Base-by-base conservation (phyloP, 306 rosid species). In the Dalbergia cultrata region DNA sequence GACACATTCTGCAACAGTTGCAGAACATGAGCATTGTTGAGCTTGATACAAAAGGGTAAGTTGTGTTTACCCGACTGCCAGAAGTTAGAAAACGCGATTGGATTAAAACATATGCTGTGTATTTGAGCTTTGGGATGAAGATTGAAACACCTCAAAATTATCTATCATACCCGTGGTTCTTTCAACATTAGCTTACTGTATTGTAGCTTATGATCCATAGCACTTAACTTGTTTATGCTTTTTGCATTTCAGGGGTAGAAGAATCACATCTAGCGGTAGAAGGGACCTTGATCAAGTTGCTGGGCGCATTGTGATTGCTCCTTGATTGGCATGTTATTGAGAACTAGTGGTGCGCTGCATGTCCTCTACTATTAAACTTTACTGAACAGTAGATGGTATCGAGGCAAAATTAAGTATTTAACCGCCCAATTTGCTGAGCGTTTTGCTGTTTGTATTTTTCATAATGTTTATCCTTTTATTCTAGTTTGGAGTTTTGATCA, bases 1-100 rank as follows among this genome's bases (percentile, higher is more conserved):
- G 97, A 13, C 85, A 92, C 89, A 81, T 92, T 34, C 85, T 92
- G 44, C 90, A 89, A 57, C 97, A 92, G 12, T 75, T 90, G 90
- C 81, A 90, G 62, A 61, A 22, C 31, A 65, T 86, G 89, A 83
- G 60, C 80, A 92, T 92, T 53, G 9, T 92, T 61, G 93, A 92
- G 5, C 7, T 89, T 19, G 93, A 92, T 5, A 21, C 89, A 3
- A 88, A 90, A 58, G 97, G 93, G 97, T 90, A 80, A 80, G 86
- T 49, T 22, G 0, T 57, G 71, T 34, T 43, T 19, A 54, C 14
- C 12, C 21, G 18, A 65, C 65, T 77, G 71, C 34, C n/a, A 8
- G 43, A 54, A 2, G 3, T 2, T 47, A 10, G 3, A 47, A 43
- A 70, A 59, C 43, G 16, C 17, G n/a, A 26, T 17, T 54, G 59